Base-by-base conservation (phyloP, 805 yeast species). In the Lipomyces yamanashiensis region DNA sequence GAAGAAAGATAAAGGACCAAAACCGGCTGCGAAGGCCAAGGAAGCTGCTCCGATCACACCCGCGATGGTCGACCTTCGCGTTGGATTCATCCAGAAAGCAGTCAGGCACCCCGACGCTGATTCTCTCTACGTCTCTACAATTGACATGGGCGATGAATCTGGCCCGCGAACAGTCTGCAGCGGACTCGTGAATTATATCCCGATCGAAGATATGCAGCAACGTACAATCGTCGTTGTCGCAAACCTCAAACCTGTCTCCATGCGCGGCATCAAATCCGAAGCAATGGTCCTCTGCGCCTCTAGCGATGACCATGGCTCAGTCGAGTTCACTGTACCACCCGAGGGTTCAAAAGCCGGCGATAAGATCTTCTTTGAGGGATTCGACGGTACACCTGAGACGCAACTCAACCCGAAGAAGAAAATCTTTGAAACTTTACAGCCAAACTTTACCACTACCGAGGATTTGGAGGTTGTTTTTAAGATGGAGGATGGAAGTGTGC, bases 151-250 rank as follows among this genome's bases (percentile, higher is more conserved):
- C 71, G 99, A 95, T 73, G 92, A 82, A 67, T 97, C 90, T 76
- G 96, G 96, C 64, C 99, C 99, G 74, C 87, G 99, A 82, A 95
- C 98, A 37, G 96, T 95, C 62, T 95, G 99, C 81, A 90, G 97
- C 12, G 99, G 99, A 71, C 83, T 95, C 73, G 98, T 92, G 67
- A 90, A 90, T 71, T 86, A 89, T 79, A 83, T 90, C 75, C 87
- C 96, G 47, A 77, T 96, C 69, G 98, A 95, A 80, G 96, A 89
- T 49, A 88, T 95, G 97, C 99, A 95, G 84, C 85, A 90, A 77
- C 88, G 98, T 77, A 84, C 84, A 72, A 96, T 66, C 40, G 88
- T 95, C 52, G 88, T 88, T 62, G 92, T 95, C 72, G 97, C 98
- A 72, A 96, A 96, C 82, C 85, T 95, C 79, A 95, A 95, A 81